Evolutionary conservation across 345 rosid species (phyloP).

Genomic region (Punica granatum): DNA sequence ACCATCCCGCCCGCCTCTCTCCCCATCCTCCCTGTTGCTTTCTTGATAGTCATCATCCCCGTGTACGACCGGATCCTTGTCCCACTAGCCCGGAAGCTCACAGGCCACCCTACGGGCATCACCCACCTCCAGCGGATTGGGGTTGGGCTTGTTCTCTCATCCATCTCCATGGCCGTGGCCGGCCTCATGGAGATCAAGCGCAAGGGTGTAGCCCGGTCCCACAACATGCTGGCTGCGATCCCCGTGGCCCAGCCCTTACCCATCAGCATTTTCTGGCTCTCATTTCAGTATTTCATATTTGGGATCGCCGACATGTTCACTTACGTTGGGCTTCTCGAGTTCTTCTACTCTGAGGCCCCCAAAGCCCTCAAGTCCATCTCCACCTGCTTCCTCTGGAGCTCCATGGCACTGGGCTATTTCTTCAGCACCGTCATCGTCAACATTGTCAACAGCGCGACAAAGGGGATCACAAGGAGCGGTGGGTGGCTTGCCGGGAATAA

Average conservation of each 20-base stretch:
- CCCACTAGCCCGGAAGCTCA: slow-evolving; percentile 34
- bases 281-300: slow-evolving; percentile 47
- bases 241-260: slow-evolving; percentile 38
- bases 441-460: slow-evolving; percentile 32
- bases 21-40: slow-evolving; percentile 37
- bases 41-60: slow-evolving; percentile 33
- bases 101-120: slow-evolving; percentile 38
- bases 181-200: slow-evolving; percentile 42
- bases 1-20: slow-evolving; percentile 47
- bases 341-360: slow-evolving; percentile 57
- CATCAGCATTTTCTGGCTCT: slow-evolving; percentile 44
- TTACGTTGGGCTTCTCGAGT: slow-evolving; percentile 43
- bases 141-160: slow-evolving; percentile 40
- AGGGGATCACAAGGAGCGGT: slow-evolving; percentile 21
- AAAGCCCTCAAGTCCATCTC: slow-evolving; percentile 32
- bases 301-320: slow-evolving; percentile 57
- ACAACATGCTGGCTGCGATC: slow-evolving; percentile 37
- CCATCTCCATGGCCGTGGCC: slow-evolving; percentile 39
- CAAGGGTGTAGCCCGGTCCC: slow-evolving; percentile 36
- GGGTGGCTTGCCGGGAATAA: slow-evolving; percentile 65
- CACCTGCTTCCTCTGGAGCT: slow-evolving; percentile 47
- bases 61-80: slow-evolving; percentile 39
- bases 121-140: slow-evolving; percentile 57
- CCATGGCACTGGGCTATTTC: slow-evolving; percentile 50
- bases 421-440: slow-evolving; percentile 38